Base-by-base conservation (phyloP, 805 yeast genomes). In the Candida berthetii region DNA sequence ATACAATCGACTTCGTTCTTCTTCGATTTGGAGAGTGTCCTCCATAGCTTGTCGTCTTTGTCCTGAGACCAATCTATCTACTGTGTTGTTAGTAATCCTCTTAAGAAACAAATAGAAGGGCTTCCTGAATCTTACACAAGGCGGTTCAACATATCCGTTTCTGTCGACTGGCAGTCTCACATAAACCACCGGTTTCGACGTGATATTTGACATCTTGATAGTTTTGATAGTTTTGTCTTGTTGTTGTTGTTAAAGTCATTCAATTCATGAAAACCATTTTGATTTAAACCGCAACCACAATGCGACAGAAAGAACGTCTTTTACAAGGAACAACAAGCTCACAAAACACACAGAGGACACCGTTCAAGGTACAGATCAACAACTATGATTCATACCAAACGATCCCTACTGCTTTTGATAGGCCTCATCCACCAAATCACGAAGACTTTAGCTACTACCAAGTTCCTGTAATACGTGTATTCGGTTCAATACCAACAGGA, bases 381-480 rank as follows among this genome's bases (percentile, higher is more conserved):
- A 71, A 74, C 41, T 76, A 72, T 49, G 95, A 85, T 54, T 66
- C 76, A n/a, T 85, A 85, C 54, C 83, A 75, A 51, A 45, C 69
- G n/a, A 40, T 57, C 5, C 85, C 90, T 1, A 60, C 78, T 4
- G 49, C 58, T 1, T 55, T 84, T 17, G 95, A 85, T 49, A 66
- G 65, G 9, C 4, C 41, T 10, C 41, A 51, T 15, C 53, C 55
- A 3, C 71, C 54, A 17, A 29, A 39, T 2, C 46, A 31, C 4
- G 53, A 55, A 3, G 45, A 41, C 8, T 42, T 40, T 36, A 42
- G 48, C 7, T 65, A 69, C 28, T 48, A 58, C 3, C 74, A 73
- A 35, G 90, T 85, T 0, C 98, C 98, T 0, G 66, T 88, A 0
- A 64, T 89, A 1, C 64, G 98, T 38, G 61, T 93, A 0, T 93